phyloP scores from a whole-genome alignment of 116 monocot genomes.

The Trichopus zeylanicus region DNA sequence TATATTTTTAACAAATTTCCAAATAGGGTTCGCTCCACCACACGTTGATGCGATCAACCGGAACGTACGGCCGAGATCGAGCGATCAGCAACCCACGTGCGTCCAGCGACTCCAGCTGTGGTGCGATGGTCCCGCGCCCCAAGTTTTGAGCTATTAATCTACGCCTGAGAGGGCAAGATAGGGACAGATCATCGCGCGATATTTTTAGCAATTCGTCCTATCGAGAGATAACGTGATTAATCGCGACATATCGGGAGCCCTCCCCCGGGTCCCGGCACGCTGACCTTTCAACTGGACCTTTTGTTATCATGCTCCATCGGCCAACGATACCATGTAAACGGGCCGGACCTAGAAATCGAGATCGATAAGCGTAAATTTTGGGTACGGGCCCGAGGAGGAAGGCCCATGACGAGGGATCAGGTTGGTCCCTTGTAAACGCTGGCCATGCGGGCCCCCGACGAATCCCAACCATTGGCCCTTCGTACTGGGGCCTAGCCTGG shows the following conservation, averaged over 20 bases:
- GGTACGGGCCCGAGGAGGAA: no score
- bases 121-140: conserved; percentile 1
- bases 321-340: no score
- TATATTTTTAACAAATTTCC: no score
- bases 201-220: background rate
- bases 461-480: background rate
- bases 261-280: background rate
- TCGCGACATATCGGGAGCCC: background rate
- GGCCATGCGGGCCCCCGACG: background rate
- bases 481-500: background rate
- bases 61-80: background rate
- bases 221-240: background rate
- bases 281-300: background rate
- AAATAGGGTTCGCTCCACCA: no score
- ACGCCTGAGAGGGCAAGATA: background rate
- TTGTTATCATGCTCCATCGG: background rate
- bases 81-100: background rate
- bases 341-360: no score
- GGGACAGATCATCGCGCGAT: background rate
- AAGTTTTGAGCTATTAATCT: background rate
- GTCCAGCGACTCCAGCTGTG: background rate
- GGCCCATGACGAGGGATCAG: background rate
- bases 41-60: no score
- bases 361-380: no score
- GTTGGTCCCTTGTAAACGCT: conserved; percentile 1